A percentile compares a stretch with the other conserved stretches of the same genome.
Evolutionary conservation across 73 alveolate genomes (phyloP).

Genomic region (Paramecium tetraurelia): DNA sequence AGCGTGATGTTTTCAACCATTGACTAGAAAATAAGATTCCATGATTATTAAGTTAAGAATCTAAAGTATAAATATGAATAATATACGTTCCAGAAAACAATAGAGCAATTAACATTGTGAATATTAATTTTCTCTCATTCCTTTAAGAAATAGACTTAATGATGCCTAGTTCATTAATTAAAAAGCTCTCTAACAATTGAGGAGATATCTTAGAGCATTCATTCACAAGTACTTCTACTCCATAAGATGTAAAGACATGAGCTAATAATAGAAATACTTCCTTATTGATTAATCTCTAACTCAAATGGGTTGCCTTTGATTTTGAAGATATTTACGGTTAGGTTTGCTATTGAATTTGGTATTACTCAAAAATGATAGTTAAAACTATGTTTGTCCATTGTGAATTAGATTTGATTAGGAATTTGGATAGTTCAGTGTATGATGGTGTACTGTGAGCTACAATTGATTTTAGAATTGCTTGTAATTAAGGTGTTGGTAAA

Average conservation of each 20-base stretch:
- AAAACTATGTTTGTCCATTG: background rate
- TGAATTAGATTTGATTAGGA: background rate
- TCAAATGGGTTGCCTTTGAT: background rate
- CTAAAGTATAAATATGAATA: background rate
- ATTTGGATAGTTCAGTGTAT: slow-evolving; percentile 3
- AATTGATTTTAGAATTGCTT: background rate
- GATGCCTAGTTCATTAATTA: background rate
- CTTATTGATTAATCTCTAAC: slow-evolving; percentile 7
- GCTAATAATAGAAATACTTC: background rate
- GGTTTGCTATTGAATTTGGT: background rate
- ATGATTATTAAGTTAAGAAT: background rate
- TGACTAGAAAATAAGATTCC: background rate
- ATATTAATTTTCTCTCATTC: slow-evolving; percentile 1
- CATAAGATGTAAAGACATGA: background rate
- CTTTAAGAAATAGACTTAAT: background rate
- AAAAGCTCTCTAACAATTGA: background rate
- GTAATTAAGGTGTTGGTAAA: background rate
- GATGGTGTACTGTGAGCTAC: background rate
- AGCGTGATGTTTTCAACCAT: background rate
- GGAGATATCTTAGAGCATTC: background rate
- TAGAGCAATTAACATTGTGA: background rate
- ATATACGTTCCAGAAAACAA: background rate
- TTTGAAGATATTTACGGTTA: background rate
- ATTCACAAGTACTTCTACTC: background rate
- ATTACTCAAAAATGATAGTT: background rate